Percentiles rank a stretch among this genome's conserved stretches.
Evolutionary conservation across 1,284 basidiomycete genomes (phyloP).

Genomic region (Uromyces viciae-fabae): DNA sequence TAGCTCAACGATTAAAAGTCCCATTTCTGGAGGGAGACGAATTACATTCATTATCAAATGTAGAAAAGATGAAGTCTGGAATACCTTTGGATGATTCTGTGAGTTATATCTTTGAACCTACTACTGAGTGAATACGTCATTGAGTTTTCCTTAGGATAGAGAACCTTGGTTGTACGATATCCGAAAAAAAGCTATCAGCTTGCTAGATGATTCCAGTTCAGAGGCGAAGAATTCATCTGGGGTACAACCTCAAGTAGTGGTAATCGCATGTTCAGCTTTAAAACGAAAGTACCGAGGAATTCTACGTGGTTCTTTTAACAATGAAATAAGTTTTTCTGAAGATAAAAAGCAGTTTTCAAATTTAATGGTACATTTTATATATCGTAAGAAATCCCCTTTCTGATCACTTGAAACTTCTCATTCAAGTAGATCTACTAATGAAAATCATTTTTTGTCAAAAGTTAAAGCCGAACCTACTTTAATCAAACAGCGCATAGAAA

Average conservation of each 20-base stretch:
- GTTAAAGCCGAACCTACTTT: conserved; percentile 3
- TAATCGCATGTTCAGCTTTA: conserved; percentile 52
- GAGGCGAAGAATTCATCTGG: background rate
- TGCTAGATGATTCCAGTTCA: background rate
- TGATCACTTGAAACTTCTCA: background rate
- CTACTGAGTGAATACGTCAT: background rate
- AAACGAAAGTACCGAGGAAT: conserved; percentile 51
- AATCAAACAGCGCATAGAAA: conserved; percentile 23
- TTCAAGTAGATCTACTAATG: no score
- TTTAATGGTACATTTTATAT: conserved; percentile 14
- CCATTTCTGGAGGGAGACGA: conserved; percentile 53
- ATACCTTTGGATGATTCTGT: conserved; percentile 49
- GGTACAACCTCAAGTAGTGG: background rate
- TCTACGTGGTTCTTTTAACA: conserved; percentile 43
- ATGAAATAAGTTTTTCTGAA: background rate
- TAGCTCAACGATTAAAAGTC: conserved; percentile 46
- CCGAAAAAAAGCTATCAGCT: conserved; percentile 47
- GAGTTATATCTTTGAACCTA: background rate
- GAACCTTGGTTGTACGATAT: conserved; percentile 51
- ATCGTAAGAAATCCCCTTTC: background rate
- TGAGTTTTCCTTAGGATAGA: conserved; percentile 46
- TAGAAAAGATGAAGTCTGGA: conserved; percentile 51
- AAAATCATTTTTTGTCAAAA: background rate
- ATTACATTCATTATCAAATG: conserved; percentile 50
- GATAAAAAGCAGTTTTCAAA: background rate